phyloP scores from a whole-genome alignment of 352 stramenopile species.

The Globisporangium recalcitrans region DNA sequence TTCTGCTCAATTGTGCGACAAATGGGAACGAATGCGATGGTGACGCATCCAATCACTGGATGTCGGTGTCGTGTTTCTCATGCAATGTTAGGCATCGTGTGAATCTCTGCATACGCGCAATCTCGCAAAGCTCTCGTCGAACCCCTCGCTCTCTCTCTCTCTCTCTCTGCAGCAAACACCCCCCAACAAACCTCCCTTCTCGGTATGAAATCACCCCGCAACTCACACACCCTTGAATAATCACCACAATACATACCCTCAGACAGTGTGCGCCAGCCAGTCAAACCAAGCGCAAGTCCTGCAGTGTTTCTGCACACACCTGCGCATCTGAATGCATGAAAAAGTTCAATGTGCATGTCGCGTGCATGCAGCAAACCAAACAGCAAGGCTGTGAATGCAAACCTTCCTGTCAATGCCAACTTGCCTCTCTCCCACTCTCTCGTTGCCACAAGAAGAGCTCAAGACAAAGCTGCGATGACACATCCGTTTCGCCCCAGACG shows the following conservation, averaged over 20 bases:
- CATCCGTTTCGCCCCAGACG: not conserved
- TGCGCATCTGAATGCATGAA: conserved; percentile 11
- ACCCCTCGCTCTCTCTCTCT: too few species aligned
- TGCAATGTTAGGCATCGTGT: not conserved
- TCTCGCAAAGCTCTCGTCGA: not conserved
- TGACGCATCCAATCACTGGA: not conserved
- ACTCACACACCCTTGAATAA: not conserved
- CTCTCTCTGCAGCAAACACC: too few species aligned
- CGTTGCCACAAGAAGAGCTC: too few species aligned
- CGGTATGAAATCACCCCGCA: not conserved
- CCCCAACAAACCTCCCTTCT: too few species aligned
- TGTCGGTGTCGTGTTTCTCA: not conserved
- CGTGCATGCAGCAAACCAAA: conserved; percentile 3
- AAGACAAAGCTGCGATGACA: not conserved
- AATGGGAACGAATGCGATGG: not conserved
- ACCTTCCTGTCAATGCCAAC: not conserved
- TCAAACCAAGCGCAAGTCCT: not conserved
- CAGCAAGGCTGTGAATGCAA: conserved; percentile 5
- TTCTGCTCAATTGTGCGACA: not conserved
- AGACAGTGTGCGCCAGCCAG: not conserved
- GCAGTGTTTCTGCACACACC: not conserved
- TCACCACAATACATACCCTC: not conserved
- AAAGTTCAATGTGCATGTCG: conserved; percentile 15
- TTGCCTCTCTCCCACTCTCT: not conserved
- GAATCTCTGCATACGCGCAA: not conserved